Conservation (phyloP, 495 filamentous ascomycete species). For the Aspergillus bertholletiae region DNA sequence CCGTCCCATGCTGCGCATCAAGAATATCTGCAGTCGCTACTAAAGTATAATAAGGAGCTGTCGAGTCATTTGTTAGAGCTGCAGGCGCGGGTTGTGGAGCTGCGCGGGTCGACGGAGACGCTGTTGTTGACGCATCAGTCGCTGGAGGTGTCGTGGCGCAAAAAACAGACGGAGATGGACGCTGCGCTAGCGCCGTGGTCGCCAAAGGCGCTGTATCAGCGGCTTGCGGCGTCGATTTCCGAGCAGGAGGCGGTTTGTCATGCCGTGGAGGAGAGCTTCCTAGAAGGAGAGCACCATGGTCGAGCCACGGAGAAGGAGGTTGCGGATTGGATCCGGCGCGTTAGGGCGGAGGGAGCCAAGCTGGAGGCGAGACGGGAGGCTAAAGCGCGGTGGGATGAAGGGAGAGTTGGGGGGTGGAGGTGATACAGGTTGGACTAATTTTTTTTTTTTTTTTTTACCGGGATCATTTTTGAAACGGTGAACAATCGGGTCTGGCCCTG, state of each 20-base stretch:
- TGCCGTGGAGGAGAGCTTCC: conserved; percentile 85
- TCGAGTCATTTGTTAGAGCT: conserved; percentile 66
- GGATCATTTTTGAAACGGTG: too few species aligned
- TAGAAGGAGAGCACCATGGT: conserved; percentile 58
- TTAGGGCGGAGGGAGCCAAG: conserved; percentile 70
- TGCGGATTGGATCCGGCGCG: conserved; percentile 75
- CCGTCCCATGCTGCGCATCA: conserved; percentile 51
- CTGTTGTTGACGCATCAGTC: conserved; percentile 79
- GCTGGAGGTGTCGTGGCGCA: conserved; percentile 85
- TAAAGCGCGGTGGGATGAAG: conserved; percentile 91
- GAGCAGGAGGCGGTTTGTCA: conserved; percentile 82
- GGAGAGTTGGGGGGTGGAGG: conserved; percentile 88
- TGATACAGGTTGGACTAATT: conserved; percentile 35
- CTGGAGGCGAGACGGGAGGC: conserved; percentile 74
- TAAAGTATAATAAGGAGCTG: conserved; percentile 61
- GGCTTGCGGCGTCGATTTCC: conserved; percentile 64
- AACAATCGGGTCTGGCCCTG: too few species aligned
- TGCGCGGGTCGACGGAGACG: conserved; percentile 67
- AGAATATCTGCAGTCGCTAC: conserved; percentile 53
- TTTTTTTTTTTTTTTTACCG: too few species aligned
- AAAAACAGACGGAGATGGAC: conserved; percentile 87
- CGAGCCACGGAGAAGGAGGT: conserved; percentile 72
- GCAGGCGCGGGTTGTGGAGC: conserved; percentile 53
- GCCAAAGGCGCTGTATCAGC: conserved; percentile 77
- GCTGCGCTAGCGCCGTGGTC: conserved; percentile 77